phyloP scores from a whole-genome alignment of 1,284 basidiomycete genomes.

The Waitea zeae region DNA sequence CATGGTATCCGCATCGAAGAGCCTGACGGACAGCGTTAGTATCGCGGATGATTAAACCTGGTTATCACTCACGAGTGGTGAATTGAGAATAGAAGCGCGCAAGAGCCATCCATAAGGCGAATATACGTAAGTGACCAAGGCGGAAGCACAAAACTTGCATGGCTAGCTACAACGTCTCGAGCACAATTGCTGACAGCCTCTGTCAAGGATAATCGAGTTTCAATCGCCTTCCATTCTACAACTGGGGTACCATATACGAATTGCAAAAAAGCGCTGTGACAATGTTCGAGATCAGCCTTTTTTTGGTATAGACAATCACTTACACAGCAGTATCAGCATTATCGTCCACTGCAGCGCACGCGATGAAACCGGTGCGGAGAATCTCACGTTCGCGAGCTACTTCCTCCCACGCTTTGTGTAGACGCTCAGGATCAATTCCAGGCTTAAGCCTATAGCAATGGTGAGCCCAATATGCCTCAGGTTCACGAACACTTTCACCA shows the following conservation, averaged over 20 bases:
- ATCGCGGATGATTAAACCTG: no score
- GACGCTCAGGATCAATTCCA: background rate
- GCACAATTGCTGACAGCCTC: background rate
- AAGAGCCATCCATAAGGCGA: background rate
- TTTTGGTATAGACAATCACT: no score
- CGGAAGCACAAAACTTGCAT: background rate
- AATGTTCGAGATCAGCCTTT: slow-evolving; percentile 5
- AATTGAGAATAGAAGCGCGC: background rate
- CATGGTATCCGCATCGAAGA: background rate
- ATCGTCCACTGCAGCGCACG: background rate
- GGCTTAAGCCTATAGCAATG: background rate
- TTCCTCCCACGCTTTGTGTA: background rate
- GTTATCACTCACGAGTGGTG: background rate
- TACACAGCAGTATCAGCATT: background rate
- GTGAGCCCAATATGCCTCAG: background rate
- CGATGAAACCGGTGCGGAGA: background rate
- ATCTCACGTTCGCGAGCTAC: background rate
- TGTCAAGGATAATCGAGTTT: background rate
- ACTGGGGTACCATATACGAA: background rate
- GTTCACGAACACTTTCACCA: background rate
- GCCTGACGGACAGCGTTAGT: no score
- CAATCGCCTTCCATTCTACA: background rate
- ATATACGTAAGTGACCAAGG: background rate
- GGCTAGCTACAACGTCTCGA: background rate
- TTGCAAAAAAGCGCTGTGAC: background rate